Evolutionary conservation across 371 early-diverging fungal species (phyloP), one percentile per base, ranked within the genome.

Genomic region (Lichtheimia ornata): DNA sequence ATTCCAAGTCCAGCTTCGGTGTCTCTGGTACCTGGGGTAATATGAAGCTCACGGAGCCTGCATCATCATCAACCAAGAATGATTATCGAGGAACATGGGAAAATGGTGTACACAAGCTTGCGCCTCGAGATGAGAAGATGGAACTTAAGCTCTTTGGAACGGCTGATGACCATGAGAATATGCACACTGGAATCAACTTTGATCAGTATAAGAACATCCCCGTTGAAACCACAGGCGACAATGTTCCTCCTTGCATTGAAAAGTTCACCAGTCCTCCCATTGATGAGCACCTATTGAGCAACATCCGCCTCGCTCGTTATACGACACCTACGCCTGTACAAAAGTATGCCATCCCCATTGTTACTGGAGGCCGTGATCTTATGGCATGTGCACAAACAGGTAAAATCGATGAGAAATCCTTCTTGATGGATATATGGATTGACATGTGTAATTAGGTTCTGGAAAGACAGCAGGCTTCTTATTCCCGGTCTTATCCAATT

Each of bases 201-300:
- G 93, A 94, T 56, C 95, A 94, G 67, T 98, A 98, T 76, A 93
- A 96, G 57, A 91, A 95, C 73, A 98, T 98, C 56, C 98, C 98
- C 9, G 97, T 96, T 43, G 95, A 97, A 57, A 92, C 91, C 4
- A 90, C 89, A 13, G 97, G 97, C n/a, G 74, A 83, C 56, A 79
- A 91, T 60, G 86, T 87, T 9, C 93, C 95, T 14, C 81, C 84
- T 63, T 82, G 90, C 13, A 88, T 95, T 53, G 56, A 71, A 56
- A 51, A 65, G 65, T 89, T 89, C 63, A 79, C 83, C 27, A 77
- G 71, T 45, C 75, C 84, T 81, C 92, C 81, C 24, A 71, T 98
- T 35, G 94, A 97, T 65, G 78, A 79, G 5, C 89, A 96, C 49
- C 77, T 94, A 17, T 81, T 92, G 45, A 83, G 82, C 64, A 90